Evolutionary conservation across 2,329 filamentous ascomycete species (phyloP).

Genomic region (Neofusicoccum sp.): DNA sequence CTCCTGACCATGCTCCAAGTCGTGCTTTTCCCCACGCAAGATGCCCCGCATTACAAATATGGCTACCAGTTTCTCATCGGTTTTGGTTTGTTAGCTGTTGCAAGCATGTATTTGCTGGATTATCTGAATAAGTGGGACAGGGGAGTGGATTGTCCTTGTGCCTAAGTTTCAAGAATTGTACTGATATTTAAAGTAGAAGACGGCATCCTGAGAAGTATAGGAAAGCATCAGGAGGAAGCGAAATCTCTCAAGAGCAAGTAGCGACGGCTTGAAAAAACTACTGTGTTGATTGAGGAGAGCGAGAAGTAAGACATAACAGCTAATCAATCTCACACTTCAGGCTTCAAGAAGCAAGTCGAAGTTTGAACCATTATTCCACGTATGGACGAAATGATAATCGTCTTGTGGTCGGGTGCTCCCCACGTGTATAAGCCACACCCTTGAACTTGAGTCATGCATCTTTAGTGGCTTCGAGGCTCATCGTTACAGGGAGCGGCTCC

Average conservation of each 20-base stretch:
- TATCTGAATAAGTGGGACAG: constrained; percentile 1
- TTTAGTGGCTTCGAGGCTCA: too few species aligned
- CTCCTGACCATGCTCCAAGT: not conserved
- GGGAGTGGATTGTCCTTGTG: not conserved
- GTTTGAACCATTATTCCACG: too few species aligned
- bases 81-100: not conserved
- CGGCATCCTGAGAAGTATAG: not conserved
- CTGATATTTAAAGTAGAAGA: not conserved
- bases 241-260: not conserved
- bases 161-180: not conserved
- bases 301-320: not conserved
- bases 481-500: too few species aligned
- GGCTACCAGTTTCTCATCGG: constrained; percentile 4
- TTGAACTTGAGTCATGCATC: too few species aligned
- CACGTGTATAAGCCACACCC: too few species aligned
- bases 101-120: constrained; percentile 3
- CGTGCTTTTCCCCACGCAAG: constrained; percentile 10
- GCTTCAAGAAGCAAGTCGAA: too few species aligned
- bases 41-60: constrained; percentile 12
- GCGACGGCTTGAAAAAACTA: not conserved
- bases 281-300: not conserved
- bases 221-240: not conserved
- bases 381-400: too few species aligned
- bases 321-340: too few species aligned
- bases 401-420: too few species aligned